Evolutionary conservation across 371 early-diverging fungal genomes (phyloP).

Genomic region (Mucor saturninus): DNA sequence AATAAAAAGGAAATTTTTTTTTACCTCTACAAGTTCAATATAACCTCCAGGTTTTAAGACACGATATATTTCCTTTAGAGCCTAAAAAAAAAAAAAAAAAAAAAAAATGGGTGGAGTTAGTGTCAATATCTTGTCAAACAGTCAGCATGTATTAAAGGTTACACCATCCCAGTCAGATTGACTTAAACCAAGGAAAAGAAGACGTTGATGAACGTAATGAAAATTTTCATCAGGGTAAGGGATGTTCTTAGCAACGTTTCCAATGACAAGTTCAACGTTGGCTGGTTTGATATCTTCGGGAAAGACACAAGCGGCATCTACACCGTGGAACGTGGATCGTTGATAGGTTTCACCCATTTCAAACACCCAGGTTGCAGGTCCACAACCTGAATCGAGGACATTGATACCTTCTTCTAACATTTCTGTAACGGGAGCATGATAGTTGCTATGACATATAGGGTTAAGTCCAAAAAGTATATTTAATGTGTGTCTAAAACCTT

Average conservation of each 20-base stretch:
- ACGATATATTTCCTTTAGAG: conserved; percentile 10
- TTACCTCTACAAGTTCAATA: conserved; percentile 44
- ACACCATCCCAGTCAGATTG: conserved; percentile 18
- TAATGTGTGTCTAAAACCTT: not conserved
- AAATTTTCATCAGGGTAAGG: conserved; percentile 31
- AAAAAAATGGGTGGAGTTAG: not conserved
- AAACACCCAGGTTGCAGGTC: conserved; percentile 26
- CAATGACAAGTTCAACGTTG: conserved; percentile 24
- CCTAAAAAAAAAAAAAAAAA: not conserved
- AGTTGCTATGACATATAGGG: conserved; percentile 18
- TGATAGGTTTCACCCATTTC: conserved; percentile 54
- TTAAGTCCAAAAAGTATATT: not conserved
- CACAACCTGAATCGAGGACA: conserved; percentile 31
- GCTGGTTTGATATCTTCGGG: conserved; percentile 23
- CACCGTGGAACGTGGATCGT: conserved; percentile 41
- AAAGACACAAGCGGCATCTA: conserved; percentile 37
- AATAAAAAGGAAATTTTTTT: not conserved
- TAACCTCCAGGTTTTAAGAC: conserved; percentile 27
- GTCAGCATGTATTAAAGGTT: not conserved
- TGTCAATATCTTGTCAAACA: not conserved
- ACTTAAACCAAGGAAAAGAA: conserved; percentile 19
- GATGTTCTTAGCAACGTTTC: conserved; percentile 22
- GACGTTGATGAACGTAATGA: conserved; percentile 28
- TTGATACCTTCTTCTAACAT: conserved; percentile 18
- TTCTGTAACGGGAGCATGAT: conserved; percentile 22